Percentiles rank a stretch among this genome's conserved stretches.
phyloP scores from a whole-genome alignment of 306 rosid genomes.

The Vigna nakashimae region DNA sequence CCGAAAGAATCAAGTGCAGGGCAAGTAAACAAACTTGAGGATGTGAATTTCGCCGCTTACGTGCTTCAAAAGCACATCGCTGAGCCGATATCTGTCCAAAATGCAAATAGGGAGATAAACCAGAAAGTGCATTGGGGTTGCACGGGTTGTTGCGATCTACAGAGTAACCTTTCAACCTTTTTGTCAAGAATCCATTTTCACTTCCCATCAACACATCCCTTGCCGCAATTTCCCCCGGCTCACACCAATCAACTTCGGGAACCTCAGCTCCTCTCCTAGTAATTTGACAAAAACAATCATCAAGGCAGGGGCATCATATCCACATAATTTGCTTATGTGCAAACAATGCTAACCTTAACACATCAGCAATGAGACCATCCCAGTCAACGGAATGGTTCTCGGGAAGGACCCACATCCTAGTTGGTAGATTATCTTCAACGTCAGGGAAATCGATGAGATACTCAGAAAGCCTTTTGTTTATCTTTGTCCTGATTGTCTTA shows the following conservation, averaged over 20 bases:
- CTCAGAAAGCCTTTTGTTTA: conserved; percentile 77
- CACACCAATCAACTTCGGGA: conserved; percentile 91
- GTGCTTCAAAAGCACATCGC: conserved; percentile 94
- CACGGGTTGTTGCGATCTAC: conserved; percentile 76
- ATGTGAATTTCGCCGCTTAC: conserved; percentile 50
- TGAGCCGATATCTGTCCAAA: conserved; percentile 93
- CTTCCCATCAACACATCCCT: conserved; percentile 85
- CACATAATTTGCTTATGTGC: not conserved
- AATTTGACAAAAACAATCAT: conserved; percentile 18
- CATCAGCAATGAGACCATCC: conserved; percentile 71
- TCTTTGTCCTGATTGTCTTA: conserved; percentile 80
- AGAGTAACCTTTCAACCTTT: conserved; percentile 74
- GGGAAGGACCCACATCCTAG: conserved; percentile 61
- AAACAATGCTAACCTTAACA: conserved; percentile 70
- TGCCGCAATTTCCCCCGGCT: conserved; percentile 85
- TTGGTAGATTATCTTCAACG: conserved; percentile 55
- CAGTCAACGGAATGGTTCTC: conserved; percentile 54
- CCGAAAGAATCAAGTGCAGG: not conserved
- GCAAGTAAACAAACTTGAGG: conserved; percentile 68
- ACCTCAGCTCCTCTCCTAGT: conserved; percentile 83
- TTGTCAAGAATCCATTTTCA: conserved; percentile 84
- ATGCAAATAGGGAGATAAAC: conserved; percentile 94
- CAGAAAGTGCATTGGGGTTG: conserved; percentile 78
- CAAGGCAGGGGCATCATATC: conserved; percentile 30
- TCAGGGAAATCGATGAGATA: conserved; percentile 79